Evolutionary conservation across 495 filamentous ascomycete genomes (phyloP).

Genomic region (Astrocystis sublimbata): DNA sequence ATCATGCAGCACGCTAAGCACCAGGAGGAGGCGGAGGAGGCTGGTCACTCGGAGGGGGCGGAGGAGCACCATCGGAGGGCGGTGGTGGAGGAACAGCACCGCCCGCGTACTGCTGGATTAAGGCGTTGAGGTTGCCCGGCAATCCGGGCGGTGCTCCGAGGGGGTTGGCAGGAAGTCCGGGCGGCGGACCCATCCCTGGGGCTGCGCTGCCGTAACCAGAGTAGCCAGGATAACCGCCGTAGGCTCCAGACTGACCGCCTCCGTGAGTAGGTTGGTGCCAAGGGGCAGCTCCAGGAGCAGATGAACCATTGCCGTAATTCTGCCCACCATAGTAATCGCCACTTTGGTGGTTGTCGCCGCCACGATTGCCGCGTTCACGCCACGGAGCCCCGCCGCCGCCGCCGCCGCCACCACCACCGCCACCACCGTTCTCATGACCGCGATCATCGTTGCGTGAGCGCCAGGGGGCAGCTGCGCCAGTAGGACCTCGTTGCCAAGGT

Average conservation of each 20-base stretch:
- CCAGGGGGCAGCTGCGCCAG: conserved; percentile 86
- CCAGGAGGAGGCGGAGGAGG: conserved; percentile 72
- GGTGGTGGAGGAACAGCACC: conserved; percentile 59
- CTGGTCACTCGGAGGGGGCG: conserved; percentile 73
- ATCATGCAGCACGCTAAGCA: conserved; percentile 37
- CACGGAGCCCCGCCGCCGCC: conserved; percentile 53
- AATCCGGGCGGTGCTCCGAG: conserved; percentile 65
- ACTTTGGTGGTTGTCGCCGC: conserved; percentile 15
- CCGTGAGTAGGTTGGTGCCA: conserved; percentile 62
- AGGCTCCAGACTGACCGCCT: conserved; percentile 55
- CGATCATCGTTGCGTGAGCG: conserved; percentile 47
- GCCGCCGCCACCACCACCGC: conserved; percentile 34
- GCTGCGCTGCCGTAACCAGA: conserved; percentile 31
- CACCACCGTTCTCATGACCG: conserved; percentile 35
- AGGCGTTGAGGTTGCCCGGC: conserved; percentile 55
- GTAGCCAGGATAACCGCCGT: conserved; percentile 43
- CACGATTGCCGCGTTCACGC: conserved; percentile 49
- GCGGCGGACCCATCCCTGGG: conserved; percentile 55
- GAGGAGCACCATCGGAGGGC: conserved; percentile 61
- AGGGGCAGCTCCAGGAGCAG: conserved; percentile 61
- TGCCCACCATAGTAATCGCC: conserved; percentile 54
- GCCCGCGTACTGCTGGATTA: conserved; percentile 66
- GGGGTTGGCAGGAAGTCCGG: conserved; percentile 58
- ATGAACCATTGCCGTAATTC: conserved; percentile 34
- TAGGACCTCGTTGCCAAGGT: conserved; percentile 90